phyloP scores from a whole-genome alignment of 78 protist genomes.

The Creolimax fragrantissima region DNA sequence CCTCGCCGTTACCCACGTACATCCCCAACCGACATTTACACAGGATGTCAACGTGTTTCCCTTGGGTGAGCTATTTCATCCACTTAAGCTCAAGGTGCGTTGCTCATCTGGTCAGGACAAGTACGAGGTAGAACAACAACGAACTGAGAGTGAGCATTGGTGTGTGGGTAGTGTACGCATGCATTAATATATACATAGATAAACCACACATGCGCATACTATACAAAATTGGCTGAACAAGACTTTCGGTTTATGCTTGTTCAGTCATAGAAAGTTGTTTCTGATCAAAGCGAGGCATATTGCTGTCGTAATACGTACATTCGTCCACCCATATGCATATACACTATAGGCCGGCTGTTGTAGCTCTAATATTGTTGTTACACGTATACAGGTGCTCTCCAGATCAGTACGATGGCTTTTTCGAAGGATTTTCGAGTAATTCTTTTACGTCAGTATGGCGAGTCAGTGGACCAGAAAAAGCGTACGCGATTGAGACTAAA shows the following conservation, averaged over 20 bases:
- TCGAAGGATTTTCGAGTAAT: not conserved
- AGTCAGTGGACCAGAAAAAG: not conserved
- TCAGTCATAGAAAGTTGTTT: no score
- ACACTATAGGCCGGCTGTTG: not conserved
- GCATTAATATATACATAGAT: no score
- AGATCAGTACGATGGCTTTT: not conserved
- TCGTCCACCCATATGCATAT: not conserved
- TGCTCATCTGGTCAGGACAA: not conserved
- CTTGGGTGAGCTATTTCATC: not conserved
- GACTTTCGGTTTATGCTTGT: no score
- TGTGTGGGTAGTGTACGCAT: no score
- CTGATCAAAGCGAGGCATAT: not conserved
- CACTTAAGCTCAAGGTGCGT: not conserved
- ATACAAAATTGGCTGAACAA: no score
- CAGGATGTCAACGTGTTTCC: not conserved
- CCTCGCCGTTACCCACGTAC: no score
- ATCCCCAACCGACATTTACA: no score
- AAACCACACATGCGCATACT: no score
- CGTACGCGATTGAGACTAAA: not conserved
- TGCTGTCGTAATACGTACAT: not conserved
- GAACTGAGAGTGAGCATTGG: not conserved
- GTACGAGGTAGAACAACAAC: not conserved
- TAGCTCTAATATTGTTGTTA: not conserved
- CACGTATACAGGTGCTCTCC: not conserved
- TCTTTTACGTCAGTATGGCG: not conserved